Evolutionary conservation across 2,329 filamentous ascomycete species (phyloP).

Genomic region (Pseudogymnoascus sp.): DNA sequence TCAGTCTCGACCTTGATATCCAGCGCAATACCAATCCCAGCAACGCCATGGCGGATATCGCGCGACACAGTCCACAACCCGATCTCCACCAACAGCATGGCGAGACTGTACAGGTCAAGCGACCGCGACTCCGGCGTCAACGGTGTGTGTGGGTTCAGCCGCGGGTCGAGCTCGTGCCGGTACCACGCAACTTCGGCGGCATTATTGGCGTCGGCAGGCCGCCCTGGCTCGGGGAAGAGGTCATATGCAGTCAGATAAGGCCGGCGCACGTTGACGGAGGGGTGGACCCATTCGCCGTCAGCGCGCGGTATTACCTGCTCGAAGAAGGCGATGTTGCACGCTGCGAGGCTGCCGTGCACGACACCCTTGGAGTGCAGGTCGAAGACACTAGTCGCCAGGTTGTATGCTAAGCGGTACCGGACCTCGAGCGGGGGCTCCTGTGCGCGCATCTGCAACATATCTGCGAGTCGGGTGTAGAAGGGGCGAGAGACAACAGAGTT

Average conservation of each 20-base stretch:
- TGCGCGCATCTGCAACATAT: conserved; percentile 39
- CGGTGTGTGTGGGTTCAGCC: conserved; percentile 41
- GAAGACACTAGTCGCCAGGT: conserved; percentile 64
- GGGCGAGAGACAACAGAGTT: conserved; percentile 34
- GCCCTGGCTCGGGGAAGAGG: conserved; percentile 17
- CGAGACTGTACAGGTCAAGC: conserved; percentile 64
- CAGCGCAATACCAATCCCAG: conserved; percentile 9
- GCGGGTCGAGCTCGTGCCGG: conserved; percentile 58
- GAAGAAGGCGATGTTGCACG: conserved; percentile 61
- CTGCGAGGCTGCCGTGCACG: conserved; percentile 61
- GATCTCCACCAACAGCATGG: conserved; percentile 64
- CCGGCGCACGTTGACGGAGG: background rate
- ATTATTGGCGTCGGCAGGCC: conserved; percentile 56
- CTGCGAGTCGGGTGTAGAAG: conserved; percentile 38
- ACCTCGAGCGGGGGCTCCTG: conserved; percentile 63
- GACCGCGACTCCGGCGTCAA: conserved; percentile 48
- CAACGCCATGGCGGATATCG: conserved; percentile 23
- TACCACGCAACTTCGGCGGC: conserved; percentile 31
- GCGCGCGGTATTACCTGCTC: conserved; percentile 22
- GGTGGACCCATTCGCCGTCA: conserved; percentile 18
- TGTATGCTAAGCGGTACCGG: conserved; percentile 67
- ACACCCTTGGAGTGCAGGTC: conserved; percentile 63
- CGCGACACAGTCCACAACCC: conserved; percentile 64
- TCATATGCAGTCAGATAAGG: conserved; percentile 25
- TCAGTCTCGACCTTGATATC: conserved; percentile 19